Evolutionary conservation across 352 stramenopile species (phyloP).

Genomic region (Pythium insidiosum): DNA sequence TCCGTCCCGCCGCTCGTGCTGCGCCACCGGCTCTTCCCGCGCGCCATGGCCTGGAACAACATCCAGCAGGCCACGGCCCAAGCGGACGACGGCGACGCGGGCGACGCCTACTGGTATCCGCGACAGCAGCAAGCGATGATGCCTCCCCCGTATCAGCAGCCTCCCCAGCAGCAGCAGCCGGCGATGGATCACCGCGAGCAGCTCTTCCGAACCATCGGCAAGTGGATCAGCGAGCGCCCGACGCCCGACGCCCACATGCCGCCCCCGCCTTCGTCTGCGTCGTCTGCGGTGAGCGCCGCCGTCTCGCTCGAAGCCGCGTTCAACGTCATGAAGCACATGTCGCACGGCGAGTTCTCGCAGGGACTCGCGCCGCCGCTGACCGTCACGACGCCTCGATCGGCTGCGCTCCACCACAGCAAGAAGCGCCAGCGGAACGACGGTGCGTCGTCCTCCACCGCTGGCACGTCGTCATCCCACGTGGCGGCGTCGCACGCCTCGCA

Average conservation of each 20-base stretch:
- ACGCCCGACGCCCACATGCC: background rate
- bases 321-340: no score
- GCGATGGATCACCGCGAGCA: conserved; percentile 21
- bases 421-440: conserved; percentile 27
- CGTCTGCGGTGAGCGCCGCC: background rate
- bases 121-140: background rate
- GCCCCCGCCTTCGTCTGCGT: background rate
- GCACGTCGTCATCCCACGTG: background rate
- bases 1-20: no score
- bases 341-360: background rate
- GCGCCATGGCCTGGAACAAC: conserved; percentile 52
- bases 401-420: conserved; percentile 13
- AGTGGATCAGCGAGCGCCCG: conserved; percentile 24
- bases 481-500: conserved; percentile 8
- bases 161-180: background rate
- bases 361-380: background rate
- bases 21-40: conserved; percentile 51
- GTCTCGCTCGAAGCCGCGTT: background rate
- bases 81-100: background rate
- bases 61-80: conserved; percentile 13
- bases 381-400: conserved; percentile 8
- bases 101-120: conserved; percentile 3
- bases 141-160: background rate
- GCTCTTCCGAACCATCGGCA: conserved; percentile 46
- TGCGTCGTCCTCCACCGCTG: conserved; percentile 10